Conservation (phyloP, 176 grass and related monocot genomes). For the Avena atlantica region DNA sequence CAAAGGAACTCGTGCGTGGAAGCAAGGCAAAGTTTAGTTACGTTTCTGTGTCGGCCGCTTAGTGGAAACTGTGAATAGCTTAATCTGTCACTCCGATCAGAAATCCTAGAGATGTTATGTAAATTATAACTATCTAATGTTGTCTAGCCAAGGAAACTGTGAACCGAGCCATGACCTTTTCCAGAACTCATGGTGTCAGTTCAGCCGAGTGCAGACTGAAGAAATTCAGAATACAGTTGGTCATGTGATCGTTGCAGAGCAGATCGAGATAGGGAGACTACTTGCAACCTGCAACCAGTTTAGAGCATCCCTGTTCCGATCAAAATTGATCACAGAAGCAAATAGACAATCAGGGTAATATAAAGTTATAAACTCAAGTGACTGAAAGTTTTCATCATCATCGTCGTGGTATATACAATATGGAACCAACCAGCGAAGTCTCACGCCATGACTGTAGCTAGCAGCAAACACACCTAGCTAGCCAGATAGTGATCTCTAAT, state of each 20-base stretch:
- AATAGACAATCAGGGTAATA: not conserved
- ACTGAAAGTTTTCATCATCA: too few relatives aligned
- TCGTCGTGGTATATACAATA: slow-evolving; percentile 8
- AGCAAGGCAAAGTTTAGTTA: too few relatives aligned
- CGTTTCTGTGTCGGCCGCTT: too few relatives aligned
- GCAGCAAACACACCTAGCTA: not conserved
- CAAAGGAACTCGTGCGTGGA: too few relatives aligned
- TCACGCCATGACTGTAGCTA: not conserved
- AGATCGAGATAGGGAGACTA: not conserved
- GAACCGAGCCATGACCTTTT: too few relatives aligned
- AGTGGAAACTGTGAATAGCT: too few relatives aligned
- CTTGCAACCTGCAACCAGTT: not conserved
- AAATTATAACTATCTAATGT: too few relatives aligned
- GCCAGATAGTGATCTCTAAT: not conserved
- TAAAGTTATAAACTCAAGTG: not conserved
- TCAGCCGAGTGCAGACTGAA: not conserved
- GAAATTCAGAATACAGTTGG: not conserved
- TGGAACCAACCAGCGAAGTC: not conserved
- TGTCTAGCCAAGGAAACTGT: too few relatives aligned
- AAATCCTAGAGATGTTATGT: too few relatives aligned
- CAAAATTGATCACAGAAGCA: not conserved
- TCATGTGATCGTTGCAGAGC: not conserved
- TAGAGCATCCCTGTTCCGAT: not conserved
- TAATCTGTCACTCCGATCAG: too few relatives aligned
- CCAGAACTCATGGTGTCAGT: not conserved